Base-by-base conservation (phyloP, 768 basidiomycete species). In the Russula sp. region DNA sequence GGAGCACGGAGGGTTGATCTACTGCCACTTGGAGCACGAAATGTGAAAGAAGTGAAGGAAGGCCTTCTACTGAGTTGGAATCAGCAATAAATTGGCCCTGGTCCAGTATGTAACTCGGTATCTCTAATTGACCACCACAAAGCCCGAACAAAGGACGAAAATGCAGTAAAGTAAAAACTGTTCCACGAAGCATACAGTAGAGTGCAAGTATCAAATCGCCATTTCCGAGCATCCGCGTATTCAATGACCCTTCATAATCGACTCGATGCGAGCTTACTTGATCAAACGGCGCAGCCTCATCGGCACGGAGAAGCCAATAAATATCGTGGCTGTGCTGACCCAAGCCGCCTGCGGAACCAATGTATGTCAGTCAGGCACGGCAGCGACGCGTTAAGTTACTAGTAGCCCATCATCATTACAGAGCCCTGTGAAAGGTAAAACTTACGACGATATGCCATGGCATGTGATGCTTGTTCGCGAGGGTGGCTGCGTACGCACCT, bases 181-280 rank as follows among this genome's bases (percentile, higher is more conserved):
- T n/a, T n/a, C n/a, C n/a, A n/a, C n/a, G n/a, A n/a, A n/a, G n/a
- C n/a, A 42, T 11, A 49, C 24, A 26, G 22, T 24, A 24, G 24
- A 46, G 16, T 30, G 24, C 30, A 46, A 22, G 13, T 22, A 30
- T 18, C 16, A 24, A n/a, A 4, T 7, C 34, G 5, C n/a, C 22
- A 5, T 30, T 22, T 13, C n/a, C n/a, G n/a, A n/a, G n/a, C n/a
- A n/a, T n/a, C n/a, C n/a, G 0, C 14, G 11, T n/a, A 30, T 30
- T 64, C 32, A 87, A 71, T 89, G 76, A 13, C 82, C 81, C 73
- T 92, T 92, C 86, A 89, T 86, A 4, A 92, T 87, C 30, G 89
- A 90, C 61, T 89, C 84, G 49, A 92, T 92, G 2, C 89, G 80
- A 18, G n/a, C n/a, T n/a, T 76, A 74, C 66, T 91, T 87, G 11